phyloP scores from a whole-genome alignment of 257 asterid species.

The Gentiana macrophylla region DNA sequence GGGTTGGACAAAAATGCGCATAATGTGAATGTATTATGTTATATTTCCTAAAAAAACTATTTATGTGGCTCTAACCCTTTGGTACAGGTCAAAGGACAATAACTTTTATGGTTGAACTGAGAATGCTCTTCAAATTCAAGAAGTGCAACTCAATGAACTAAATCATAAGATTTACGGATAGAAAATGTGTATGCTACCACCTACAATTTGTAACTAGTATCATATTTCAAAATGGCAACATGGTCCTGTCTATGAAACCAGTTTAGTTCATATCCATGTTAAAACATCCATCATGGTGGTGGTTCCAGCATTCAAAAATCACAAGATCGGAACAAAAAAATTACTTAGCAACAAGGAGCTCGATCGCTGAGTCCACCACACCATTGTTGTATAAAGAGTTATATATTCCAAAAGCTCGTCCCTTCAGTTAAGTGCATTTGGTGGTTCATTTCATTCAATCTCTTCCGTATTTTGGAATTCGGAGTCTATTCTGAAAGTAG shows the following conservation, averaged over 20 bases:
- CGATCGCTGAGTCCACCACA: constrained; percentile 20
- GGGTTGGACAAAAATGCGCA: too few relatives aligned
- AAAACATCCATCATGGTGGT: not conserved
- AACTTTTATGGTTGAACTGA: too few relatives aligned
- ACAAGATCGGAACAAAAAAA: constrained; percentile 6
- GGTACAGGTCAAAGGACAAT: too few relatives aligned
- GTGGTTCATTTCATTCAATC: constrained; percentile 42
- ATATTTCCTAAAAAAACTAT: too few relatives aligned
- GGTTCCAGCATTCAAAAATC: not conserved
- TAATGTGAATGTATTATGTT: too few relatives aligned
- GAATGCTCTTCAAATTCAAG: too few relatives aligned
- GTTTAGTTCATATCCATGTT: not conserved
- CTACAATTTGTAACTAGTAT: too few relatives aligned
- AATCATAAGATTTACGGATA: too few relatives aligned
- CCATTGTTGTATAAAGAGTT: constrained; percentile 48
- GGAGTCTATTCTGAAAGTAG: constrained; percentile 95
- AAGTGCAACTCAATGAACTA: too few relatives aligned
- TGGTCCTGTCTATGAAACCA: too few relatives aligned
- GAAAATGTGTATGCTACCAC: not conserved
- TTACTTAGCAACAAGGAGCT: not conserved
- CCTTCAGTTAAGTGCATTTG: constrained; percentile 35
- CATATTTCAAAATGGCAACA: too few relatives aligned
- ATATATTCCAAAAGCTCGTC: constrained; percentile 23
- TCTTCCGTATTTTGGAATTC: constrained; percentile 64
- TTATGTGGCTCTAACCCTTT: too few relatives aligned